Base-by-base conservation (phyloP, 768 basidiomycete species). In the Heimioporus sp. region DNA sequence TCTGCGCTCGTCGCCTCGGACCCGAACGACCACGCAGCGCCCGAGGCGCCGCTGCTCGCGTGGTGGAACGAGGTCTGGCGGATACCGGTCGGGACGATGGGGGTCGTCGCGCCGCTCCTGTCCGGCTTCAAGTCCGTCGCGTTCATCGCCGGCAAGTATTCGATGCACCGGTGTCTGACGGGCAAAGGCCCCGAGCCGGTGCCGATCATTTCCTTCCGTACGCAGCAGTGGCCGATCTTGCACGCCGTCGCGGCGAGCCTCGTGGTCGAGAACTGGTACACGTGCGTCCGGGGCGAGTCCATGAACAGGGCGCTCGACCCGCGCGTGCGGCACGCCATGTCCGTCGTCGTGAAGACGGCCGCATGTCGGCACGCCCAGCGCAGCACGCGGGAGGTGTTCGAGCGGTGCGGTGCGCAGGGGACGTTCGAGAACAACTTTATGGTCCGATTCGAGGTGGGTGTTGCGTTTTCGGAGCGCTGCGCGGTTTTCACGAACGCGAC, bases 361-460 rank as follows among this genome's bases (percentile, higher is more conserved):
- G 71, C 82, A 43, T 75, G 77, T 40, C 75, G 78, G 6, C 81
- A 83, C 50, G 76, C 78, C 56, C 79, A 80, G 55, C 69, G 77
- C 16, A 78, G 75, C 53, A 68, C 75, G 9, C 66, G 76, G 10
- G 78, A 79, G 49, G 71, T 85, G n/a, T 73, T 80, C 6, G 85
- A 87, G 54, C 74, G 85, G 11, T 84, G 80, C 51, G 85, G 85
- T 43, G 85, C 82, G 3, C 83, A 85, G 64, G 83, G 85, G 3
- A 77, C 81, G 0, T 85, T 84, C 49, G 83, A 81, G 46, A 77
- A 80, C 49, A 86, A 86, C 58, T 79, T 81, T 57, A 77, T 85
- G 71, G 76, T 78, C 5, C 71, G 72, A 40, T 73, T 80, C 30
- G 77, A 82, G 71, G 83, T 82, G 49, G 4, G 68, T 59, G 16